Evolutionary conservation across 2,329 filamentous ascomycete genomes (phyloP).

Genomic region (Fusarium mexicanum): DNA sequence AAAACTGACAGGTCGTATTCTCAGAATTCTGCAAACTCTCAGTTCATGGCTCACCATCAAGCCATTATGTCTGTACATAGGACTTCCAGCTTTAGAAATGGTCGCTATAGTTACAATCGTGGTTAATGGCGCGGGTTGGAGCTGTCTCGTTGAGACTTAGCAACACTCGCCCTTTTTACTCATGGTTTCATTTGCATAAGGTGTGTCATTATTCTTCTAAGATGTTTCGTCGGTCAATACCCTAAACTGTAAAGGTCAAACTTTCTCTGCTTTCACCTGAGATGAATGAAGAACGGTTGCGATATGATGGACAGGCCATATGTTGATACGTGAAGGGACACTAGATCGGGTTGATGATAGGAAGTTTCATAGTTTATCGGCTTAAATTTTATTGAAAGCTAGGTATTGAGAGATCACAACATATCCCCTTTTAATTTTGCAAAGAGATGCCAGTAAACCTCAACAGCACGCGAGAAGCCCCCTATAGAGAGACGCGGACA

Average conservation of each 20-base stretch:
- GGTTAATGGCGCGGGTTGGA: background rate
- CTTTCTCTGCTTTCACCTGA: background rate
- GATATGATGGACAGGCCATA: background rate
- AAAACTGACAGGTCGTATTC: background rate
- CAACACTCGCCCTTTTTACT: background rate
- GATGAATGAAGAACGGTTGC: background rate
- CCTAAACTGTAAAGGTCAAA: background rate
- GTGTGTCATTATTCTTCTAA: background rate
- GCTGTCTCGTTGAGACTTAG: background rate
- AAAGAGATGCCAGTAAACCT: background rate
- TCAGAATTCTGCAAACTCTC: background rate
- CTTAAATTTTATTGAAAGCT: background rate
- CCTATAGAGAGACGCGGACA: background rate
- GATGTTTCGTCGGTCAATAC: background rate
- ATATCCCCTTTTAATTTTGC: background rate
- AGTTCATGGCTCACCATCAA: background rate
- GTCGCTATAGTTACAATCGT: background rate
- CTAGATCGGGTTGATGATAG: background rate
- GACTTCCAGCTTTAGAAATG: background rate
- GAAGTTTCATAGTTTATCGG: background rate
- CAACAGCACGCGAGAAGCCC: background rate
- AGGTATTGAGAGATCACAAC: background rate
- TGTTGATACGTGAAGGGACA: background rate
- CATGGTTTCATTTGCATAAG: background rate
- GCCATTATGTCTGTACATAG: background rate